Base-by-base conservation (phyloP, 495 filamentous ascomycete species). In the Lepidopterella palustris region DNA sequence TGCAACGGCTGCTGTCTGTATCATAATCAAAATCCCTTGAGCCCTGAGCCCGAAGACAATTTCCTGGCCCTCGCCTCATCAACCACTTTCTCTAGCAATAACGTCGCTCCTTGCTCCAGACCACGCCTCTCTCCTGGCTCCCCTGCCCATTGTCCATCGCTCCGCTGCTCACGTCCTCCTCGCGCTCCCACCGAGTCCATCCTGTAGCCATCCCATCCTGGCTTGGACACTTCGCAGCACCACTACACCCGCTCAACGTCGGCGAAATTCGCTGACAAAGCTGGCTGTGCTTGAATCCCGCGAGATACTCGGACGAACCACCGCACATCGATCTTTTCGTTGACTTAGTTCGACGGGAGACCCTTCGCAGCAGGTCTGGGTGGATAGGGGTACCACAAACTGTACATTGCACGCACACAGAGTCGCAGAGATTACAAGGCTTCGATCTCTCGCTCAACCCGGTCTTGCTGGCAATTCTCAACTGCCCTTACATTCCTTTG, bases 401-500 rank as follows among this genome's bases (percentile, higher is more conserved):
- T 50, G 47, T 50, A 50, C 47, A 50, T 50, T 50, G 21, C 47
- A 50, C 47, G 24, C 47, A 50, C 39, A 42, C n/a, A n/a, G n/a
- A 49, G 15, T 27, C 47, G 24, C 47, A 9, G 20, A 50, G 20
- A 50, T 24, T 15, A 18, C n/a, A 25, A 24, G 47, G 1, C 47
- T 24, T 50, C 51, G 18, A 13, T 13, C 51, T 53, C 40, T 9
- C 50, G 42, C 63, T 62, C 55, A 62, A 60, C 58, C 54, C 58
- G 59, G 42, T 62, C 60, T 66, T 62, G 63, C 56, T 66, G 63
- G 63, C 55, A 66, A 60, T 53, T 53, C 35, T 62, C 56, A 18
- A 53, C 57, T 50, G 47, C 55, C 62, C 53, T 59, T 65, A 65
- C 66, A 58, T 53, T 68, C 66, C 66, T 68, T 68, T 63, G 66